Evolutionary conservation across 2,329 filamentous ascomycete genomes (phyloP).

Genomic region (Lomentospora prolificans): DNA sequence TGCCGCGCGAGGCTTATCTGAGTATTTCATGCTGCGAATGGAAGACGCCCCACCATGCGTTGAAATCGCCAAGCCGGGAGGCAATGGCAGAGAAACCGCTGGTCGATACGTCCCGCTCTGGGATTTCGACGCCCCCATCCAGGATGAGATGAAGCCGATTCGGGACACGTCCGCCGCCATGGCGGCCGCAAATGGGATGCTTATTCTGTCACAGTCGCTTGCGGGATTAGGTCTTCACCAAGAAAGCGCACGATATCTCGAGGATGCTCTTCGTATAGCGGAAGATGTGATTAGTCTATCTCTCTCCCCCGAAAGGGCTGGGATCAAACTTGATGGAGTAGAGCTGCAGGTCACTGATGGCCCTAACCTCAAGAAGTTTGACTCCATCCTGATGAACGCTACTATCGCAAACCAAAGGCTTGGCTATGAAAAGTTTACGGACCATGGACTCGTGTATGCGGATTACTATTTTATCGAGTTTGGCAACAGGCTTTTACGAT

Average conservation of each 20-base stretch:
- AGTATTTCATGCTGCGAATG: slow-evolving; percentile 38
- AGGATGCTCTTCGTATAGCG: slow-evolving; percentile 19
- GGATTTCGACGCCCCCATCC: slow-evolving; percentile 39
- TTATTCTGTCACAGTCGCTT: slow-evolving; percentile 26
- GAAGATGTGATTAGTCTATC: slow-evolving; percentile 21
- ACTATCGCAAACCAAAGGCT: slow-evolving; percentile 23
- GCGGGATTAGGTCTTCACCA: slow-evolving; percentile 9
- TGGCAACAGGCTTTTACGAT: slow-evolving; percentile 30
- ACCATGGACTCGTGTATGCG: slow-evolving; percentile 36
- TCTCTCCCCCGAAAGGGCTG: slow-evolving; percentile 14
- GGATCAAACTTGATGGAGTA: background rate
- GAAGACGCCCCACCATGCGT: slow-evolving; percentile 22
- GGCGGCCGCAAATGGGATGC: slow-evolving; percentile 31
- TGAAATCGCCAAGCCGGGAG: slow-evolving; percentile 12
- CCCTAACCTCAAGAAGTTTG: slow-evolving; percentile 6
- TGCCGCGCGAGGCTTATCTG: slow-evolving; percentile 33
- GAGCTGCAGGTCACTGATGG: slow-evolving; percentile 9
- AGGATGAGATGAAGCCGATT: slow-evolving; percentile 17
- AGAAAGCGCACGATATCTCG: slow-evolving; percentile 16
- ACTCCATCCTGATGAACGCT: slow-evolving; percentile 16
- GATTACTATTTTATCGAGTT: slow-evolving; percentile 39
- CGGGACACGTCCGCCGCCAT: slow-evolving; percentile 27
- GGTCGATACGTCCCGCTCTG: slow-evolving; percentile 23
- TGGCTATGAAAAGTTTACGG: slow-evolving; percentile 16
- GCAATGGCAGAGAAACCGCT: slow-evolving; percentile 18